Evolutionary conservation across 2,329 filamentous ascomycete species (phyloP).

Genomic region (Cercospora janseana): DNA sequence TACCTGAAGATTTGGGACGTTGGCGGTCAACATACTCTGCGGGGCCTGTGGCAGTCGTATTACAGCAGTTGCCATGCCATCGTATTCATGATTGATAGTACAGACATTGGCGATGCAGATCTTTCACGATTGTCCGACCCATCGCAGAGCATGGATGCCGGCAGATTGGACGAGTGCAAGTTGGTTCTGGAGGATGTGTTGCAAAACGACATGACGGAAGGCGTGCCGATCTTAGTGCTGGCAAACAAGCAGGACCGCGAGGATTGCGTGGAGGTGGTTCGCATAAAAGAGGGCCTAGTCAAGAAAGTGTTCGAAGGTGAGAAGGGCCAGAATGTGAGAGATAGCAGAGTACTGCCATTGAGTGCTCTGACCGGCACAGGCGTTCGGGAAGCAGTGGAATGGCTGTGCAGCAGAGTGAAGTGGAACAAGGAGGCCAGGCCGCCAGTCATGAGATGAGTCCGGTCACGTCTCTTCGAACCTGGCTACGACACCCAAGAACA

Average conservation of each 20-base stretch:
- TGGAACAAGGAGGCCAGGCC: constrained; percentile 95
- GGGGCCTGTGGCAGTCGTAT: constrained; percentile 93
- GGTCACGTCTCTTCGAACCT: background rate
- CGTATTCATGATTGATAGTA: constrained; percentile 94
- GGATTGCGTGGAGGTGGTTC: constrained; percentile 94
- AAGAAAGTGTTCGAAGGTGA: constrained; percentile 95
- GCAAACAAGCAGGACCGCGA: constrained; percentile 98
- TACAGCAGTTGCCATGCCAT: constrained; percentile 93
- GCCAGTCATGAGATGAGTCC: constrained; percentile 70
- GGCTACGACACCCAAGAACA: too few relatives aligned
- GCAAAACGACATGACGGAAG: constrained; percentile 80
- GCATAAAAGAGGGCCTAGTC: constrained; percentile 95
- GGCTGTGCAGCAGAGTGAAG: constrained; percentile 85
- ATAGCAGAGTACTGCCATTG: constrained; percentile 86
- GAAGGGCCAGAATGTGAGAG: constrained; percentile 78
- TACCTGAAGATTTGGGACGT: constrained; percentile 99
- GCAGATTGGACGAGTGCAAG: constrained; percentile 81
- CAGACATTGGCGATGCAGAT: constrained; percentile 82
- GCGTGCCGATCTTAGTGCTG: constrained; percentile 85
- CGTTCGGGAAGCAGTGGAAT: constrained; percentile 93
- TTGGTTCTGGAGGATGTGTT: constrained; percentile 87
- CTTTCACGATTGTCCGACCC: constrained; percentile 52
- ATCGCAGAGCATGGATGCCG: constrained; percentile 35
- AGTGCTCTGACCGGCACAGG: constrained; percentile 82
- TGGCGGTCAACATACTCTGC: constrained; percentile 84